Evolutionary conservation across 2,329 filamentous ascomycete genomes (phyloP), one percentile per base, ranked within the genome.

Genomic region (Alternaria postmessia): DNA sequence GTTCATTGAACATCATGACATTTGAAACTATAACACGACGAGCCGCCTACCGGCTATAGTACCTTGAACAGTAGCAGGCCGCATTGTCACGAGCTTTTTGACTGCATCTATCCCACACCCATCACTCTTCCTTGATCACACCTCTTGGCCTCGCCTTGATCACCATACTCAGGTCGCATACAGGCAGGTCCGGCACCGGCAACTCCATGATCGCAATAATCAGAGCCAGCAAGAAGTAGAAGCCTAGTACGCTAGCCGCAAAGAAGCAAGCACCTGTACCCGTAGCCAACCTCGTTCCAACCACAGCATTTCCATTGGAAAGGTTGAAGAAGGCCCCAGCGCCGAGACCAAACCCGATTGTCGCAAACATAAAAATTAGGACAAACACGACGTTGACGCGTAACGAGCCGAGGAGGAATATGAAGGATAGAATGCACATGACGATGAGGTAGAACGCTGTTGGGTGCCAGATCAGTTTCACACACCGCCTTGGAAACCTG

Each of bases 151-250:
- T 26, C 16, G 26, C 43, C 5, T 2, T 7, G 24, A 46, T 8
- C 24, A 46, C n/a, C 3, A 18, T 46, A 24, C 28, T 28, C 43
- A 28, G 16, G 43, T 46, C 43, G 34, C 11, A 28, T 26, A 12
- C 46, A 22, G 16, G 34, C 32, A 18, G 0, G n/a, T 8, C 34
- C 22, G 65, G 60, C 4, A 65, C 59, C 5, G 62, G 62, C 24
- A 67, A n/a, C 47, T 67, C 65, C 60, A 65, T 65, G 9, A 67
- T 67, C 7, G 64, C 60, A 36, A 67, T 55, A 3, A 65, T 44
- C 0, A 67, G 41, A 9, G 59, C 64, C 12, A 57, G 14, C 24
- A 67, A 36, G 38, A 67, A 67, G 48, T 65, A 67, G 14, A 63
- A 67, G 3, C 65, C 62, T 28, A 67, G 34, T 7, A 63, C 54